Conservation (phyloP, 129 eudicot genomes). For the Scalesia atractyloides region DNA sequence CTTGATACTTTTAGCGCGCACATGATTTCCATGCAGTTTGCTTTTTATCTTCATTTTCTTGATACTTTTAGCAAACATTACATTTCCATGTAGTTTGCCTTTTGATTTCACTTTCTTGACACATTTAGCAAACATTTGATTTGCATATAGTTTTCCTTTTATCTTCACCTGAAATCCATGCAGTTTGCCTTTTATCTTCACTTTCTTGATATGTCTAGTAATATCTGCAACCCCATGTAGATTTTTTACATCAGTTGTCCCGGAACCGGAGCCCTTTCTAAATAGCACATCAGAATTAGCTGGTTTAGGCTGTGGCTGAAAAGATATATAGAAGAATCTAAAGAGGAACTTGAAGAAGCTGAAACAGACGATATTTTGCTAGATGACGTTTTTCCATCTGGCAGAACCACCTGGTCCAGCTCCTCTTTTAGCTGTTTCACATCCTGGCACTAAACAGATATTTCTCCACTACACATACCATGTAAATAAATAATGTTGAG, state of each 20-base stretch:
- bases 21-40: background rate
- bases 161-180: no score
- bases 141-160: background rate
- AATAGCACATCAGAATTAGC: background rate
- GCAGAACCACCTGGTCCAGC: conserved; percentile 46
- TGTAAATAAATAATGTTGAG: background rate
- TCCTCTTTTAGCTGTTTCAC: conserved; percentile 58
- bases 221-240: background rate
- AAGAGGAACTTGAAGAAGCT: conserved; percentile 52
- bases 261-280: background rate
- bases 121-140: background rate
- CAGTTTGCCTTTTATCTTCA: background rate
- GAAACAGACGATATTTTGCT: conserved; percentile 37
- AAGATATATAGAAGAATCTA: conserved; percentile 3
- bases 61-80: background rate
- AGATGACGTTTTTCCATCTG: conserved; percentile 38
- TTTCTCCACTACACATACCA: conserved; percentile 66
- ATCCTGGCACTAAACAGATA: conserved; percentile 63
- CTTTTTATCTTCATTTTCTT: background rate
- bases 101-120: background rate
- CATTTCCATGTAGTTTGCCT: background rate
- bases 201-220: conserved; percentile 3
- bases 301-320: background rate
- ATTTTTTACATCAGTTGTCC: background rate
- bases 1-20: background rate